Percentiles rank a stretch among this genome's conserved stretches.
These are phyloP conservation scores for Plenodomus biglobosus DNA, from an alignment of 2,329 filamentous ascomycete genomes.

Conservation along the genomic window DNA sequence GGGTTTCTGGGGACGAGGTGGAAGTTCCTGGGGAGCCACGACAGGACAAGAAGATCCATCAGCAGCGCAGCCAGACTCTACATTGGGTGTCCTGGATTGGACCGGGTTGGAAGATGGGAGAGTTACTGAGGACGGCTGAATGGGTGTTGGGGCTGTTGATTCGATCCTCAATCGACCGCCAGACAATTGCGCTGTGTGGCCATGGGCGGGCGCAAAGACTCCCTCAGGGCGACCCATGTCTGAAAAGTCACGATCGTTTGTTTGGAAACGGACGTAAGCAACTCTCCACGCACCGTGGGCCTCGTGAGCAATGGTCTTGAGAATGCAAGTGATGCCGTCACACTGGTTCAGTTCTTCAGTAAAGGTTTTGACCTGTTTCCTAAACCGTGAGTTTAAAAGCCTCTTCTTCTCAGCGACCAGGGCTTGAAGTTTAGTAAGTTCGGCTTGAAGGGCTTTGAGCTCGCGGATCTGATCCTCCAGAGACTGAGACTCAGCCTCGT, in stretches of 20 bases:
- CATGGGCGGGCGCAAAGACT: conserved; percentile 19
- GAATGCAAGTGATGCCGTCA: conserved; percentile 47
- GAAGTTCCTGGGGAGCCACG: conserved; percentile 11
- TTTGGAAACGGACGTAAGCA: conserved; percentile 33
- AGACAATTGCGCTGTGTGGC: conserved; percentile 18
- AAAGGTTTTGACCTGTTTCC: conserved; percentile 36
- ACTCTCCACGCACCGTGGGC: conserved; percentile 39
- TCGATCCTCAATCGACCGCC: conserved; percentile 16
- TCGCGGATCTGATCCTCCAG: conserved; percentile 47
- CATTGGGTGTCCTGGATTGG: background rate
- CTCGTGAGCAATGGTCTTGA: conserved; percentile 44
- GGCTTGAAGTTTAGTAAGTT: conserved; percentile 43
- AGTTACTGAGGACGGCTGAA: conserved; percentile 14
- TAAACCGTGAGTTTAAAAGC: conserved; percentile 35
- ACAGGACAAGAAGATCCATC: background rate
- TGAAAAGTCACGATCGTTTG: conserved; percentile 15
- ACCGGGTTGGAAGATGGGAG: background rate
- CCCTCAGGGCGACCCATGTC: conserved; percentile 33
- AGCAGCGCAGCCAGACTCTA: background rate
- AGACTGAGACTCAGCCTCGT: conserved; percentile 14
- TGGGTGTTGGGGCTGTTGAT: conserved; percentile 15
- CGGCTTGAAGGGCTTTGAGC: conserved; percentile 43
- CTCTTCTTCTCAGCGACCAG: conserved; percentile 42
- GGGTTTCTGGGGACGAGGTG: conserved; percentile 24
- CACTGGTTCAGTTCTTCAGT: conserved; percentile 47